phyloP scores from a whole-genome alignment of 1,284 basidiomycete species.

The Trametes polyzona region DNA sequence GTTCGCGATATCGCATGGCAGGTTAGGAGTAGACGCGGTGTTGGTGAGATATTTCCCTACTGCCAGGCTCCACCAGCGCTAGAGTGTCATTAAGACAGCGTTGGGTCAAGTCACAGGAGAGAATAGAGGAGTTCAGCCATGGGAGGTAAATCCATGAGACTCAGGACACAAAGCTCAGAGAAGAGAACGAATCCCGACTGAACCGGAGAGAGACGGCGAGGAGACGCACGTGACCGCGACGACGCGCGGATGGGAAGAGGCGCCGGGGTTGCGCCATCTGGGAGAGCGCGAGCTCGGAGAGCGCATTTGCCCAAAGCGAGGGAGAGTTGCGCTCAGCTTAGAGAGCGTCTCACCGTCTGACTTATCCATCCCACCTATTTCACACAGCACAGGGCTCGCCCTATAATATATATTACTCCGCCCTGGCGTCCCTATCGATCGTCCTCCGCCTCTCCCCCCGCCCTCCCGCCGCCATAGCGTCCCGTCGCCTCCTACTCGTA shows the following conservation, averaged over 20 bases:
- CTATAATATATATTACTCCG: constrained; percentile 20
- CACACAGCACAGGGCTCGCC: background rate
- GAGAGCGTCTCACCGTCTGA: constrained; percentile 4
- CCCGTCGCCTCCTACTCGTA: constrained; percentile 25
- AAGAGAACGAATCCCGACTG: background rate
- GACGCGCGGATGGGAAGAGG: constrained; percentile 3
- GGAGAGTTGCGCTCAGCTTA: constrained; percentile 2
- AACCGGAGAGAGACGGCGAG: background rate
- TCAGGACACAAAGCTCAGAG: background rate
- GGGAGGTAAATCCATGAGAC: too few species aligned
- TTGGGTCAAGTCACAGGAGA: background rate
- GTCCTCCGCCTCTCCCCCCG: constrained; percentile 12
- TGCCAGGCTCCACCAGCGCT: too few species aligned
- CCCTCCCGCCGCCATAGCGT: constrained; percentile 20
- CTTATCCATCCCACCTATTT: constrained; percentile 1
- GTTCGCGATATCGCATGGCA: too few species aligned
- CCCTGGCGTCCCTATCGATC: constrained; percentile 28
- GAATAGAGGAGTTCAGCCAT: too few species aligned
- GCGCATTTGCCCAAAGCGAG: background rate
- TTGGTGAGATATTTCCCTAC: too few species aligned
- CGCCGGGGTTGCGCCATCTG: constrained; percentile 15
- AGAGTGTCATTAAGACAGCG: too few species aligned
- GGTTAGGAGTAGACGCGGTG: too few species aligned
- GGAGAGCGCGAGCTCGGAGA: background rate
- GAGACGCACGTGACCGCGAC: constrained; percentile 21